Evolutionary conservation across 371 early-diverging fungal genomes (phyloP).

Genomic region (Entomophthora muscae): DNA sequence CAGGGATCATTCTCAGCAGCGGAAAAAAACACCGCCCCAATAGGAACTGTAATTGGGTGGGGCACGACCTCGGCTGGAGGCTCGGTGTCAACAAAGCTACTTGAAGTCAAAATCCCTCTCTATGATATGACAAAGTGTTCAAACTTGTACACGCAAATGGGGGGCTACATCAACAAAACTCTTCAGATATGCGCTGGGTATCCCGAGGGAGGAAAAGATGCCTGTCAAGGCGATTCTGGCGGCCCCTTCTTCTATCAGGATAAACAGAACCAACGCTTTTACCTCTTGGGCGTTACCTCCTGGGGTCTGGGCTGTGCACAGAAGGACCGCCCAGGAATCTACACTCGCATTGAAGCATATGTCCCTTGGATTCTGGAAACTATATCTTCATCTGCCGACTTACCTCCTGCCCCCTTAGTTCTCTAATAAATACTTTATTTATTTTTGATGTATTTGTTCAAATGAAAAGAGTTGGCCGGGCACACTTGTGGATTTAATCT

Average conservation of each 20-base stretch:
- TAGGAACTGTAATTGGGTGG: not conserved
- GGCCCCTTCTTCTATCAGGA: not conserved
- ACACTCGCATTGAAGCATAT: not conserved
- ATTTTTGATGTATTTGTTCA: no score
- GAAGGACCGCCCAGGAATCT: not conserved
- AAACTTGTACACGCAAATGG: no score
- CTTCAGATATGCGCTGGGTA: not conserved
- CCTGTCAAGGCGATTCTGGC: constrained; percentile 5
- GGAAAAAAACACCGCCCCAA: not conserved
- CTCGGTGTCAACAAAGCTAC: not conserved
- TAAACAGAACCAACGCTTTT: not conserved
- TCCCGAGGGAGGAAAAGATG: constrained; percentile 1
- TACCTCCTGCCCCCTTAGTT: no score
- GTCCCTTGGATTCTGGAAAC: no score
- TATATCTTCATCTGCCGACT: no score
- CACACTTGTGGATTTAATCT: no score
- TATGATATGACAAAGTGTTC: no score
- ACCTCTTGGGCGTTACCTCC: not conserved
- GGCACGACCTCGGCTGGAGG: not conserved
- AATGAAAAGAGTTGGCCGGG: no score
- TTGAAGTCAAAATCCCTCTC: constrained; percentile 4
- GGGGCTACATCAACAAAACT: not conserved
- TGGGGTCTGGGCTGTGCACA: not conserved
- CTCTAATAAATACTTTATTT: no score
- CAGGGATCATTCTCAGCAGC: not conserved